Evolutionary conservation across 805 yeast genomes (phyloP), one percentile per base, ranked within the genome.

Genomic region (Hanseniaspora clermontiae): DNA sequence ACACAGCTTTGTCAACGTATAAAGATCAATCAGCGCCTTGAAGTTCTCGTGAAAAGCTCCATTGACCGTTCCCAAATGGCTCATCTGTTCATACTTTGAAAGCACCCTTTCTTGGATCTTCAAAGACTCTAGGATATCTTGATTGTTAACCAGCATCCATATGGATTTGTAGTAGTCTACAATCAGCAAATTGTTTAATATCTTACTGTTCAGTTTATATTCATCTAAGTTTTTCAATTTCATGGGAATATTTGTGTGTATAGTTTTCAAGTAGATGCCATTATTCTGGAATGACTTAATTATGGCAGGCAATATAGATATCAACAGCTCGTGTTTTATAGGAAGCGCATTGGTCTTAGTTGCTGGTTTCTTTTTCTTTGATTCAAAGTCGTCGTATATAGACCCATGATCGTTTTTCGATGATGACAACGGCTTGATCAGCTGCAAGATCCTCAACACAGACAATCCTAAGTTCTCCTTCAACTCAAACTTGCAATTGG

Each of bases 161-260:
- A 51, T 1, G 2, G 49, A 47, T 36, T 37, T 51, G 12, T 43
- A 51, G 17, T 51, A 51, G 5, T 51, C 49, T 8, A 43, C 17
- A 8, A 37, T 32, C 17, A 43, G 36, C 12, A 51, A 14, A n/a
- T 29, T 43, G 29, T 43, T 43, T 5, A n/a, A 9, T 14, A 38
- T 51, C 1, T 19, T 15, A 4, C 11, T 5, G 20, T 24, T 46
- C 9, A 51, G 27, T 27, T 51, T 19, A 29, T 51, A 51, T 27
- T 51, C 55, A 6, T 43, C 55, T 20, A 51, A 37, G 31, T 51
- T 36, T 29, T 27, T 43, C 10, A 51, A n/a, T 37, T 51, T 51
- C n/a, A 43, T 24, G 3, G 55, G 49, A 10, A 51, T 51, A 17
- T 51, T 51, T 24, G 55, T 51, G 9, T 51, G 47, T 27, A 51